Evolutionary conservation across 495 filamentous ascomycete genomes (phyloP), one percentile per base, ranked within the genome.

Genomic region (Aspergillus hancockii): DNA sequence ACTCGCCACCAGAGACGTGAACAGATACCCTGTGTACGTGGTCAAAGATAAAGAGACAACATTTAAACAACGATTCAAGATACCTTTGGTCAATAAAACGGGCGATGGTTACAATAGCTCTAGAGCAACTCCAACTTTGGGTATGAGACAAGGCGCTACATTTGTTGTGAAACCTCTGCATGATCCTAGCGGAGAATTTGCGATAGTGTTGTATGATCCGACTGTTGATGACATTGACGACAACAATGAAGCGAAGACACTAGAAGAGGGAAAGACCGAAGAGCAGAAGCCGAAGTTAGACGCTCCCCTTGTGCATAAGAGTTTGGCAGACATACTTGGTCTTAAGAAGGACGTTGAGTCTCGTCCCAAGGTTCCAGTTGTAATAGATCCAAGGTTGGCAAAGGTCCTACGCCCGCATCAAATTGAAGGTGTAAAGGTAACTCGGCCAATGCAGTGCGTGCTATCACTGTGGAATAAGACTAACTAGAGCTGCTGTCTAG

Each of bases 371-470:
- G 93, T 99, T 3, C 94, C 94, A 1, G 94, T 99, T 14, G 94
- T 99, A 32, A 97, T 99, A 65, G 94, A 99, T 73, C 94, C 94
- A 13, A 85, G 81, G 67, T 75, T 99, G 28, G 85, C 91, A 50
- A 98, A 98, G 71, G 90, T 98, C 23, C 75, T 99, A 25, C 86
- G 94, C 30, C 94, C 94, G 8, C 94, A 99, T 88, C 94, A 99
- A 73, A 89, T 99, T 40, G 94, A 98, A 71, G 94, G 94, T 70
- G 94, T 99, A 45, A 97, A 96, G 79, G 83, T 84, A 73, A 49
- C 57, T 52, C 28, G 8, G 7, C 38, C 13, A 12, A 13, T 23
- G 30, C 12, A 47, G 7, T 13, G 19, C 4, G 8, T 47, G 43
- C 21, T 47, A 12, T 47, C n/a, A 22, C 14, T 47, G 34, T 13